A percentile compares a stretch with the other conserved stretches of the same genome.
Conservation (phyloP, 192 early-diverging fungal species). For the Podila epigama region DNA sequence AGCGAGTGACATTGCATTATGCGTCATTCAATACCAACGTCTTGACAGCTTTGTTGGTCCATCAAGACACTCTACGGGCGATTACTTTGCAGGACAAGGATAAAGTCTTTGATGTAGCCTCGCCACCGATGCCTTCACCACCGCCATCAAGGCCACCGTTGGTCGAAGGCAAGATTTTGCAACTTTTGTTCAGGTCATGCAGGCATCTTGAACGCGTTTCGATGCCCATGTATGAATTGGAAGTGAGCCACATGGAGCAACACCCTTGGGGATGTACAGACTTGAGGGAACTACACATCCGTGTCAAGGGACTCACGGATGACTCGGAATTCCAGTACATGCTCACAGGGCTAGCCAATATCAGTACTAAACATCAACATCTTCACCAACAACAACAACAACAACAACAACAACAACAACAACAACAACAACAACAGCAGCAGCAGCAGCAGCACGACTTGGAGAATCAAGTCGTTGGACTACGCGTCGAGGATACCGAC, state of each 20-base stretch:
- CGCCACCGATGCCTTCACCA: not conserved
- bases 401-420: not conserved
- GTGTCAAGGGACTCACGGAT: not conserved
- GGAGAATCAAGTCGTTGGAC: too few relatives aligned
- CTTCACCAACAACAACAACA: not conserved
- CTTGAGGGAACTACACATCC: not conserved
- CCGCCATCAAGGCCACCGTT: not conserved
- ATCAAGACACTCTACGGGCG: not conserved
- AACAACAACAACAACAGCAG: not conserved
- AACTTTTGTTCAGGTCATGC: not conserved
- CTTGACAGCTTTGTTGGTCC: not conserved
- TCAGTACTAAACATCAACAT: too few relatives aligned
- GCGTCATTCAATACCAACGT: not conserved
- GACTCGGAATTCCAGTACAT: not conserved
- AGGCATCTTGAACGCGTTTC: not conserved
- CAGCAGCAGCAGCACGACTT: too few relatives aligned
- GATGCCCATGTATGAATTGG: not conserved
- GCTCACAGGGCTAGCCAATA: too few relatives aligned
- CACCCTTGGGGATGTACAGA: not conserved
- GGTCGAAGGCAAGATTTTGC: not conserved
- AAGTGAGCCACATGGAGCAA: not conserved
- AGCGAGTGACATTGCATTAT: not conserved
- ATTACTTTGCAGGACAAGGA: not conserved
- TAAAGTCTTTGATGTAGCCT: not conserved
- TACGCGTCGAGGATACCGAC: too few relatives aligned